Base-by-base conservation (phyloP, 495 filamentous ascomycete genomes). In the Podospora didyma region DNA sequence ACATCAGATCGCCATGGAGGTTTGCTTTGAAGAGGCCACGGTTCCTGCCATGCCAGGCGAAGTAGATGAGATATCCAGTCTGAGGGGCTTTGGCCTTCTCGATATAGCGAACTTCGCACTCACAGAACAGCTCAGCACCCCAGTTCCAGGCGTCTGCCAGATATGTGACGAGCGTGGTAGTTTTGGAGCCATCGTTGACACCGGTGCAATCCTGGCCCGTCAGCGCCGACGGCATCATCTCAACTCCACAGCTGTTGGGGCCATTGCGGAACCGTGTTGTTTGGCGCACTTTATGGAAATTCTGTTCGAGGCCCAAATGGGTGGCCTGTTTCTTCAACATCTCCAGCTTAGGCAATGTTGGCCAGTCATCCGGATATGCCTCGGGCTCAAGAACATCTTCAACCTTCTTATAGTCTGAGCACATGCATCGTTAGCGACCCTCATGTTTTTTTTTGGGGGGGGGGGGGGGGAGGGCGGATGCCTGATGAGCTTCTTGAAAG, bases 61-160 rank as follows among this genome's bases (percentile, higher is more conserved):
- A 88, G 67, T 83, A 84, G 17, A 88, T 69, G 12, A 83, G 69
- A 62, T 86, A 88, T 14, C 85, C 83, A 2, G 26, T 31, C 9
- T 31, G 26, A 9, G 26, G 26, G 4, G 71, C 69, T 11, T 73
- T 71, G 47, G 74, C 71, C 56, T 83, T 77, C 50, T 83, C 79
- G 62, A 89, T 74, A 60, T 87, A 83, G 54, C 82, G 75, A 34
- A 88, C 84, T 67, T 88, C 86, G 54, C 84, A 86, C 60, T 86
- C 78, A 61, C 86, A 89, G 62, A 89, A 89, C 62, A 89, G 82
- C 61, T 89, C 84, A 31, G 86, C 84, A 20, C 84, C 86, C 83
- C 84, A 86, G 65, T 88, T 86, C 86, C 85, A 89, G 21, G 86
- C 84, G 66, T 89, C 86, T n/a, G 80, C 74, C 6, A 88, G 68